Base-by-base conservation (phyloP, 306 rosid species). In the Canavalia gladiata region DNA sequence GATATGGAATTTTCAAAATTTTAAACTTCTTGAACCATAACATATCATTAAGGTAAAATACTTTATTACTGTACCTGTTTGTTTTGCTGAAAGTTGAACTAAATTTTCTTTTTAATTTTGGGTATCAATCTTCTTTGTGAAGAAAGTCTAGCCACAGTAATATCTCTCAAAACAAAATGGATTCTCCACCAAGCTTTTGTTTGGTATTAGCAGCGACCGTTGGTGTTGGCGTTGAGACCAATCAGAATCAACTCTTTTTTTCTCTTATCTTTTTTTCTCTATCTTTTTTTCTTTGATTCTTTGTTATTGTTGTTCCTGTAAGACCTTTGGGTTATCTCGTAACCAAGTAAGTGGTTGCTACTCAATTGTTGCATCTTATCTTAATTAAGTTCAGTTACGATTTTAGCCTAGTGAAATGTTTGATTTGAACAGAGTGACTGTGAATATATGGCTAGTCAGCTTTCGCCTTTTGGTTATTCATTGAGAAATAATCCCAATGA, bases 361-460 rank as follows among this genome's bases (percentile, higher is more conserved):
- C 45, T 50, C 25, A 18, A 18, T 18, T 18, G 25, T 18, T 18
- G 25, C 8, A 37, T 54, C 42, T 30, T 35, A 37, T 60, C 10
- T 41, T 76, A 7, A 59, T 65, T 25, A 6, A 34, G 41, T 58
- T 18, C 5, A 6, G 7, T 74, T 69, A 0, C 11, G 5, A 34
- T 56, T 66, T 1, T 33, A 66, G 52, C 4, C 63, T 63, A 41
- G 5, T 62, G 13, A 55, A 64, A 7, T 55, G 28, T 39, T 72
- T 82, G 37, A 46, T 71, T 39, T 75, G 43, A 59, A 75, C 94
- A 95, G 98, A 95, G 99, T 70, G 99, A 95, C 71, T 91, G 97
- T 41, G 99, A 93, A 83, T 93, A 95, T 69, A 95, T 95, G 99
- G 97, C 98, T 71, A 98, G 99, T 70, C 99, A 93, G 83, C 98